Evolutionary conservation across 768 basidiomycete species (phyloP).

Genomic region (Agaricus blazei): DNA sequence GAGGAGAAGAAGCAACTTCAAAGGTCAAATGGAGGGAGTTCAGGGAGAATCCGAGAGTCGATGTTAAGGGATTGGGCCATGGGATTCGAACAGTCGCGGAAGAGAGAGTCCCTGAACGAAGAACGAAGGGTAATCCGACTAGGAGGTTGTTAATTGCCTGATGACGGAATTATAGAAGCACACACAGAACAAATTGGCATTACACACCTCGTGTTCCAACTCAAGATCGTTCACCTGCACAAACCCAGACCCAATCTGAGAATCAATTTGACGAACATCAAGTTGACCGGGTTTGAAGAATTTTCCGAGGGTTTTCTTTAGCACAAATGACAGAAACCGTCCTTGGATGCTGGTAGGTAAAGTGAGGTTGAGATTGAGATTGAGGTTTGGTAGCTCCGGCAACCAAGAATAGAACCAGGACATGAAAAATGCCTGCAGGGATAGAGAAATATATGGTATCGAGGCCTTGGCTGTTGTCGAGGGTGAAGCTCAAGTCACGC

Average conservation of each 20-base stretch:
- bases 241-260: conserved; percentile 88
- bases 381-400: conserved; percentile 63
- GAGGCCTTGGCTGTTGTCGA: neutral
- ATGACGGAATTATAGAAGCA: conserved; percentile 6
- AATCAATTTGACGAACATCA: conserved; percentile 81
- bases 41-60: conserved; percentile 65
- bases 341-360: conserved; percentile 75
- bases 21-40: conserved; percentile 68
- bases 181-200: conserved; percentile 1
- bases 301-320: conserved; percentile 79
- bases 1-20: conserved; percentile 30
- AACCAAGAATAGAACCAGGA: conserved; percentile 55
- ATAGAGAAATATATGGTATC: neutral
- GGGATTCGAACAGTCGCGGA: conserved; percentile 76
- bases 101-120: conserved; percentile 70
- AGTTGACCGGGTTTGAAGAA: conserved; percentile 87
- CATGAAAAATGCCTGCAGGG: conserved; percentile 15
- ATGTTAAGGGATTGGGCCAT: conserved; percentile 79
- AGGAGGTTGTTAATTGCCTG: conserved; percentile 80
- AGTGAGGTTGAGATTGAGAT: conserved; percentile 63
- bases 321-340: conserved; percentile 84
- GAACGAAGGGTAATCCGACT: conserved; percentile 55
- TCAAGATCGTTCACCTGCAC: conserved; percentile 84
- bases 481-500: neutral
- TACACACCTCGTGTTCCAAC: conserved; percentile 66